phyloP scores from a whole-genome alignment of 2,329 filamentous ascomycete genomes.

The Colletotrichum cuscutae region DNA sequence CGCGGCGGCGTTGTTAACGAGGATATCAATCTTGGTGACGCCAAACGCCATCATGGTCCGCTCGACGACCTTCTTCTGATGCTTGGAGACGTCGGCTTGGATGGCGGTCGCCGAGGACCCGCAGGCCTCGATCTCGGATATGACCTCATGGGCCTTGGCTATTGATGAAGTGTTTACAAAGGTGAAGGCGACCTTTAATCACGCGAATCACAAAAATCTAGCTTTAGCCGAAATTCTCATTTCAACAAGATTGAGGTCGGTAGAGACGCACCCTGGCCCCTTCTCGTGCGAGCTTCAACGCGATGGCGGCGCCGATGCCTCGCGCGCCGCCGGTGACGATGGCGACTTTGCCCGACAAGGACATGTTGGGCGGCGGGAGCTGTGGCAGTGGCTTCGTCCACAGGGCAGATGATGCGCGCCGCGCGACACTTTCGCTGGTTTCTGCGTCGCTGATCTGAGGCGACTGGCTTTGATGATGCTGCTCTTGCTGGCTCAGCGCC shows the following conservation, averaged over 20 bases:
- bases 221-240: conserved; percentile 19
- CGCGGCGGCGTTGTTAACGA: conserved; percentile 37
- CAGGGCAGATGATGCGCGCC: conserved; percentile 31
- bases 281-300: conserved; percentile 64
- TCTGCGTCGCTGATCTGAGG: conserved; percentile 23
- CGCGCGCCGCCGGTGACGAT: conserved; percentile 52
- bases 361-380: conserved; percentile 34
- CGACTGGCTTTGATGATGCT: conserved; percentile 19
- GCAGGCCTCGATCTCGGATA: conserved; percentile 38
- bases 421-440: conserved; percentile 12
- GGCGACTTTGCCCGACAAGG: conserved; percentile 35
- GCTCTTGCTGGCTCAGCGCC: conserved; percentile 26
- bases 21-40: conserved; percentile 37
- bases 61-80: conserved; percentile 36
- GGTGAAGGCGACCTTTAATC: conserved; percentile 35
- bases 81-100: conserved; percentile 36
- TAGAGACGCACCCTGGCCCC: conserved; percentile 60
- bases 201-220: conserved; percentile 5
- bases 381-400: conserved; percentile 37
- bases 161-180: conserved; percentile 35
- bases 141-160: conserved; percentile 36
- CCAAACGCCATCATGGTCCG: conserved; percentile 36
- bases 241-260: not conserved
- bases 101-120: conserved; percentile 38
- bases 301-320: conserved; percentile 69